Evolutionary conservation across 2,329 filamentous ascomycete species (phyloP), one percentile per base, ranked within the genome.

Genomic region (Phyllosticta citriasiana): DNA sequence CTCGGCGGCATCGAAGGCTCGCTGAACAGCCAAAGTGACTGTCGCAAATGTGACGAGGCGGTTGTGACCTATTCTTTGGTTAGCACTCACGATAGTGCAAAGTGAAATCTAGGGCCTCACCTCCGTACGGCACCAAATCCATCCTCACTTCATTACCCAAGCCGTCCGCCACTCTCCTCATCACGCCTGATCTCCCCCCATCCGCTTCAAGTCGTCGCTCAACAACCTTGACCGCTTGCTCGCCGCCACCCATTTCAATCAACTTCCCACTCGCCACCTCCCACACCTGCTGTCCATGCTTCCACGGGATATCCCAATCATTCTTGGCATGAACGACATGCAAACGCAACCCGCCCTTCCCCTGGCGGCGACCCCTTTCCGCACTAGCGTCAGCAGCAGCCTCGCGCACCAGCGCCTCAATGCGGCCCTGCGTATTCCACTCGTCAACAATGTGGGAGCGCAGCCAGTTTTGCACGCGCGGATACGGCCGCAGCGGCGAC

Each of bases 221-320:
- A 8, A 25, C 8, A 4, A 57, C 47, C 7, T 33, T 40, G 2
- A 53, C 35, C 67, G 64, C 40, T 64, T 58, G 63, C 60, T 64
- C 54, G 68, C 68, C 19, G 68, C 74, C 27, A 63, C 58, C 71
- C 65, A 58, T 10, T 9, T 26, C 33, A 24, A 53, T 33, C n/a
- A 59, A 27, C 57, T n/a, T 35, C 1, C 58, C 59, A 57, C 73
- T 67, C 8, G 73, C 63, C 1, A 64, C 66, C 40, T 58, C 58
- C 51, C 67, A 74, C 40, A 74, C 50, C 0, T 61, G 72, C 53
- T 72, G 66, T 30, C 85, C 84, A 68, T 91, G 86, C 1, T 77
- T 80, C 76, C 84, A 93, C 0, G 89, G 86, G 63, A 97, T 96
- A 67, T 96, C 90, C 62, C 78, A 77, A 71, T 97, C 93, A 68